Percentiles rank a stretch among this genome's conserved stretches.
phyloP scores from a whole-genome alignment of 164 flowering plant genomes.

The Euptelea pleiosperma region DNA sequence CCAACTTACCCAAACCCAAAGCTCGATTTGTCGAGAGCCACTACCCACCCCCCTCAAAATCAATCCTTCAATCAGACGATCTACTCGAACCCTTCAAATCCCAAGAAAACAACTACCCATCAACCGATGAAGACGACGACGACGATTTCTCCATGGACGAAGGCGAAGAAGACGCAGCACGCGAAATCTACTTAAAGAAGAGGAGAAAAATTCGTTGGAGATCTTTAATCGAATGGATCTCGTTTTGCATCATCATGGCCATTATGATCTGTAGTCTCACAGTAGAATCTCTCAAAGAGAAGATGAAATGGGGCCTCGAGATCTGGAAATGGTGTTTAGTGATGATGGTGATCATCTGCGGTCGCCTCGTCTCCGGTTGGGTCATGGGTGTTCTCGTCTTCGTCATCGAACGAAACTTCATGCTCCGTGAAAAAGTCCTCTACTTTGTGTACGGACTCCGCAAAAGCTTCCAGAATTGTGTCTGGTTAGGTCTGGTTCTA shows the following conservation, averaged over 20 bases:
- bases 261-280: constrained; percentile 27
- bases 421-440: constrained; percentile 42
- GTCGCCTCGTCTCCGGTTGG: constrained; percentile 42
- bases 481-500: constrained; percentile 41
- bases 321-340: constrained; percentile 48
- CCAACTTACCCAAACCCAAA: constrained; percentile 38
- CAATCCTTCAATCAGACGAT: neutral
- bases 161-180: neutral
- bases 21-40: constrained; percentile 30
- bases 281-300: neutral
- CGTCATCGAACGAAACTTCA: constrained; percentile 43
- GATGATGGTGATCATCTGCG: constrained; percentile 37
- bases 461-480: constrained; percentile 34
- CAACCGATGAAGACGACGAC: constrained; percentile 7
- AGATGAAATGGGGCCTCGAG: constrained; percentile 21
- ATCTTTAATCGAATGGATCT: constrained; percentile 21
- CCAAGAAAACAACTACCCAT: neutral
- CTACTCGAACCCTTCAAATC: neutral
- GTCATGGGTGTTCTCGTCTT: constrained; percentile 30
- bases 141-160: constrained; percentile 5
- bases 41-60: constrained; percentile 11
- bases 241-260: constrained; percentile 22
- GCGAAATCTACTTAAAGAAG: constrained; percentile 11
- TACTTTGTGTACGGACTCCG: constrained; percentile 50
- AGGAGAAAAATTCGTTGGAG: constrained; percentile 19